These are phyloP conservation scores for Coemansia sp. DNA, from an alignment of 192 early-diverging fungal species.

Conservation along the genomic window DNA sequence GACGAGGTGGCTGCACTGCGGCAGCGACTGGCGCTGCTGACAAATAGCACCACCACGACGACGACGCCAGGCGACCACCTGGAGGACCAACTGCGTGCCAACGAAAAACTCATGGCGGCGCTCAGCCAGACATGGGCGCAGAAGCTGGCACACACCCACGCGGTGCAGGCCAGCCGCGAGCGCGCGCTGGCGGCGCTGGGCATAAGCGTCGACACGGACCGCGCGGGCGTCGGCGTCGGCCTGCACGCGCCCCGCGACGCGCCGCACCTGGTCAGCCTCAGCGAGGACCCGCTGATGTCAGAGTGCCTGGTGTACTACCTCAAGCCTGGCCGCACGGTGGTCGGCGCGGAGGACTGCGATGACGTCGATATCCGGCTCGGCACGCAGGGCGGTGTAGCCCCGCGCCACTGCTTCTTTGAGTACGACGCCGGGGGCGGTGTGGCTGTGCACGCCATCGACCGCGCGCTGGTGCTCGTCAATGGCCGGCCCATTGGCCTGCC, in stretches of 20 bases:
- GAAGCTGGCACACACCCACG: slow-evolving; percentile 70
- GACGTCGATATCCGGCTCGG: slow-evolving; percentile 59
- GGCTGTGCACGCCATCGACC: slow-evolving; percentile 62
- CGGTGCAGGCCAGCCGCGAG: slow-evolving; percentile 75
- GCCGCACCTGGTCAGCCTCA: slow-evolving; percentile 89
- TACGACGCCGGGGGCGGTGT: slow-evolving; percentile 58
- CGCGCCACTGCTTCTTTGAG: slow-evolving; percentile 77
- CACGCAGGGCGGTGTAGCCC: slow-evolving; percentile 63
- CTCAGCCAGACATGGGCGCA: slow-evolving; percentile 86
- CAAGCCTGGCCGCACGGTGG: slow-evolving; percentile 70
- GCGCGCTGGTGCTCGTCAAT: slow-evolving; percentile 76
- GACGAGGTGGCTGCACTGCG: slow-evolving; percentile 75
- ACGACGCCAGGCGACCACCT: slow-evolving; percentile 51
- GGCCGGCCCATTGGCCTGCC: slow-evolving; percentile 67
- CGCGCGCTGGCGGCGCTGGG: slow-evolving; percentile 78
- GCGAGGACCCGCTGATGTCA: slow-evolving; percentile 87
- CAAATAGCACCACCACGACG: too few relatives aligned
- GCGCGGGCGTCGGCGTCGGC: slow-evolving; percentile 61
- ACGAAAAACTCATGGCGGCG: slow-evolving; percentile 86
- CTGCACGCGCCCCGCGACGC: slow-evolving; percentile 75
- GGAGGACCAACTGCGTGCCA: slow-evolving; percentile 78
- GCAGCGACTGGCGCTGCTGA: slow-evolving; percentile 56
- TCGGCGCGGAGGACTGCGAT: slow-evolving; percentile 62
- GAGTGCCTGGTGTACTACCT: slow-evolving; percentile 92
- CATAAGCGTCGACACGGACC: slow-evolving; percentile 70